Evolutionary conservation across 345 rosid species (phyloP).

Genomic region (Rhodomyrtus tomentosa): DNA sequence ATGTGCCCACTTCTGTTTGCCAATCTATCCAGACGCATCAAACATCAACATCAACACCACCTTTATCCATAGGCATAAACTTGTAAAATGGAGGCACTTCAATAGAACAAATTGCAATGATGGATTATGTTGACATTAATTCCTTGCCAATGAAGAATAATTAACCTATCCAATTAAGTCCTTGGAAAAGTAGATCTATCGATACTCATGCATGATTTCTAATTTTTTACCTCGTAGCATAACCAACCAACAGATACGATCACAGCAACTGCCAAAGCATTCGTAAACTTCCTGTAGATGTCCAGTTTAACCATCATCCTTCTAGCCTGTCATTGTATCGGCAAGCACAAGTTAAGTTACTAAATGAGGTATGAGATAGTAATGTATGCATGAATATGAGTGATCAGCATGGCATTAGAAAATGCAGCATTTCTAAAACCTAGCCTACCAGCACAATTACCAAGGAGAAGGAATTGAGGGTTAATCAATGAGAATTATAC

Average conservation of each 20-base stretch:
- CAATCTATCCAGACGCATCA: not conserved
- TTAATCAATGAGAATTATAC: not conserved
- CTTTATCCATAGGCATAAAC: not conserved
- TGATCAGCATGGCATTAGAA: not conserved
- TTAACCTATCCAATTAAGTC: not conserved
- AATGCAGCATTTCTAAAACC: not conserved
- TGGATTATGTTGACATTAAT: not conserved
- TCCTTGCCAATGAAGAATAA: not conserved
- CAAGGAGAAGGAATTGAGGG: not conserved
- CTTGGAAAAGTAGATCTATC: not conserved
- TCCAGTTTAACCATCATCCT: slow-evolving; percentile 78
- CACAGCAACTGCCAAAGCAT: slow-evolving; percentile 87
- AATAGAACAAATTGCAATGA: not conserved
- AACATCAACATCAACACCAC: too few relatives aligned
- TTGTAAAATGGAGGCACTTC: not conserved
- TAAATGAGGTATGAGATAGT: too few relatives aligned
- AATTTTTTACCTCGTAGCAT: slow-evolving; percentile 76
- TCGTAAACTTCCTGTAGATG: slow-evolving; percentile 91
- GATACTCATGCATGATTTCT: not conserved
- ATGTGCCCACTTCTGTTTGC: not conserved
- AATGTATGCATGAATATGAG: not conserved
- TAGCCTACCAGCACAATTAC: not conserved
- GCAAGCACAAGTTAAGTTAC: not conserved
- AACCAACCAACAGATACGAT: slow-evolving; percentile 92
- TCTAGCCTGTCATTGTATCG: slow-evolving; percentile 42